phyloP scores from a whole-genome alignment of 768 basidiomycete genomes.

The Galerina sulciceps region DNA sequence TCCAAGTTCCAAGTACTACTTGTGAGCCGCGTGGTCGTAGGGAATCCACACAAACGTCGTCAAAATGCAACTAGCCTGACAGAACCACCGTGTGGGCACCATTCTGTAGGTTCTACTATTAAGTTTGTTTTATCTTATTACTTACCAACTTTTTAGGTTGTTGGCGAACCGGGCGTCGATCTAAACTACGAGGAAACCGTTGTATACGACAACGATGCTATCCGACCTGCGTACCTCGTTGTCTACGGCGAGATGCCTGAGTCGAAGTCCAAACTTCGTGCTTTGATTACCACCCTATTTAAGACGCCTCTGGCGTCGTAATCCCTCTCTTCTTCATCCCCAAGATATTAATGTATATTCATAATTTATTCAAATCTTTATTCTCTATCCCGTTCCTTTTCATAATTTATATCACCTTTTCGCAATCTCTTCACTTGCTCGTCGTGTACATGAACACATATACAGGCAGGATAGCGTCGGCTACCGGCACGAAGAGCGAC shows the following conservation, averaged over 20 bases:
- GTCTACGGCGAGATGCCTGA: conserved; percentile 50
- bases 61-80: conserved; percentile 51
- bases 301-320: conserved; percentile 51
- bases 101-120: conserved; percentile 48
- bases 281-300: conserved; percentile 44
- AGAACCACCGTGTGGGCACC: conserved; percentile 58
- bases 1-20: conserved; percentile 54
- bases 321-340: conserved; percentile 13
- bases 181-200: conserved; percentile 75
- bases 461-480: conserved; percentile 62
- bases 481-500: conserved; percentile 53
- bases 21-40: conserved; percentile 67
- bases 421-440: background rate
- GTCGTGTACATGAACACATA: conserved; percentile 61
- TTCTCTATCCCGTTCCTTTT: background rate
- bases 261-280: conserved; percentile 33
- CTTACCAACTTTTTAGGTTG: conserved; percentile 40
- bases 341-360: conserved; percentile 2
- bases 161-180: conserved; percentile 66
- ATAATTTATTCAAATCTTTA: conserved; percentile 6
- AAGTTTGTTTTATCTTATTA: conserved; percentile 1
- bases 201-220: conserved; percentile 68
- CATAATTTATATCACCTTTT: background rate
- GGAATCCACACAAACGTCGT: conserved; percentile 54
- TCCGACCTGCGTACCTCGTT: conserved; percentile 69